Percentiles rank a stretch among this genome's conserved stretches.
These are phyloP conservation scores for Sarcodon sp. DNA, from an alignment of 768 basidiomycete genomes.

Conservation along the genomic window DNA sequence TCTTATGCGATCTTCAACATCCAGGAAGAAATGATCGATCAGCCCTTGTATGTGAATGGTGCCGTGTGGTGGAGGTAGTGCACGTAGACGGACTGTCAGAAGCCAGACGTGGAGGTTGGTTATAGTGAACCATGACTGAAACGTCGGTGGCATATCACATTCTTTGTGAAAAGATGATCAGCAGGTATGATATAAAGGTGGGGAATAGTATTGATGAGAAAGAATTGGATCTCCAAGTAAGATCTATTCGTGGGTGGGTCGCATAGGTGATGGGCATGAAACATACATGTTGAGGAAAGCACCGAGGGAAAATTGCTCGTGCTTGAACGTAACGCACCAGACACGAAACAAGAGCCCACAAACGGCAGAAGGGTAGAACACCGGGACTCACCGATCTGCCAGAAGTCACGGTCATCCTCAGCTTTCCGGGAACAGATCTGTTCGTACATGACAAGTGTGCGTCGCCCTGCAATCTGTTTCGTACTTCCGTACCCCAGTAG, in stretches of 20 bases:
- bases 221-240: background rate
- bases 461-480: conserved; percentile 46
- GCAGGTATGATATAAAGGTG: background rate
- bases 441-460: conserved; percentile 47
- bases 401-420: conserved; percentile 48
- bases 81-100: conserved; percentile 76
- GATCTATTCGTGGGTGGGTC: too few relatives aligned
- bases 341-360: background rate
- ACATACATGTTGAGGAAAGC: too few relatives aligned
- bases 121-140: conserved; percentile 94
- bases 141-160: conserved; percentile 80
- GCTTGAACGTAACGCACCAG: too few relatives aligned
- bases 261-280: too few relatives aligned
- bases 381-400: conserved; percentile 43
- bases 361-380: background rate
- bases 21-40: conserved; percentile 91
- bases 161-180: conserved; percentile 26
- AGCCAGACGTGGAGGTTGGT: conserved; percentile 92
- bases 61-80: conserved; percentile 59
- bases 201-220: background rate
- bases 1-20: conserved; percentile 84
- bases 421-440: conserved; percentile 39
- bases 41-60: conserved; percentile 64
- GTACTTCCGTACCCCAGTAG: conserved; percentile 47
- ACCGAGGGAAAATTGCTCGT: too few relatives aligned